Evolutionary conservation across 805 yeast species (phyloP).

Genomic region (Kuraishia hungarica): DNA sequence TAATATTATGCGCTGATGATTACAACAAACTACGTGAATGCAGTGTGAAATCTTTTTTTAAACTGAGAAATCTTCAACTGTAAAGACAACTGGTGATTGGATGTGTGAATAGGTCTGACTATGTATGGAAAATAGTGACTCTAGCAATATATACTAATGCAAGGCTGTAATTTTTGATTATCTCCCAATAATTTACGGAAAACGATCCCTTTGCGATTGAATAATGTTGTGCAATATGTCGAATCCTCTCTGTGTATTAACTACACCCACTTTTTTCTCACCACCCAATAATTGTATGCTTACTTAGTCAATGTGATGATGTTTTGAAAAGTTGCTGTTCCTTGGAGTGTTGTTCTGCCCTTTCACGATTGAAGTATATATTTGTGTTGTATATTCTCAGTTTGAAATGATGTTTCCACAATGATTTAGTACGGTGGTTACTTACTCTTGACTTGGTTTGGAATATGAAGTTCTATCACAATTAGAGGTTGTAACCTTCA

Average conservation of each 20-base stretch:
- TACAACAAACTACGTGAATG: neutral
- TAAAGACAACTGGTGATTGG: no score
- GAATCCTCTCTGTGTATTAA: neutral
- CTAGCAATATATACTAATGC: no score
- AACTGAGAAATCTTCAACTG: neutral
- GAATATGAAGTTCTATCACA: neutral
- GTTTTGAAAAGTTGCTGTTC: neutral
- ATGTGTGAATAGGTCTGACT: no score
- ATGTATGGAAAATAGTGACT: no score
- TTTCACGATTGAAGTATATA: neutral
- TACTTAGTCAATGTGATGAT: neutral
- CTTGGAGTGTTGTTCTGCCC: neutral
- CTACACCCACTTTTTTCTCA: neutral
- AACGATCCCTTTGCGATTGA: neutral
- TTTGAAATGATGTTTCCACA: neutral
- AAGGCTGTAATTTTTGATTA: no score
- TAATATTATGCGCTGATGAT: constrained; percentile 6
- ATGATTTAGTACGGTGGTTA: neutral
- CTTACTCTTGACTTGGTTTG: neutral
- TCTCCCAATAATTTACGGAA: no score
- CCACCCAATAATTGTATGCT: neutral
- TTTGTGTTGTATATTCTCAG: neutral
- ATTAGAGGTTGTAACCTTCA: neutral
- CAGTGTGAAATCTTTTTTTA: neutral
- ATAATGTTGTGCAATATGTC: neutral